Percentiles rank a stretch among this genome's conserved stretches.
Evolutionary conservation across 2,329 filamentous ascomycete genomes (phyloP).

Genomic region (Venturia effusa): DNA sequence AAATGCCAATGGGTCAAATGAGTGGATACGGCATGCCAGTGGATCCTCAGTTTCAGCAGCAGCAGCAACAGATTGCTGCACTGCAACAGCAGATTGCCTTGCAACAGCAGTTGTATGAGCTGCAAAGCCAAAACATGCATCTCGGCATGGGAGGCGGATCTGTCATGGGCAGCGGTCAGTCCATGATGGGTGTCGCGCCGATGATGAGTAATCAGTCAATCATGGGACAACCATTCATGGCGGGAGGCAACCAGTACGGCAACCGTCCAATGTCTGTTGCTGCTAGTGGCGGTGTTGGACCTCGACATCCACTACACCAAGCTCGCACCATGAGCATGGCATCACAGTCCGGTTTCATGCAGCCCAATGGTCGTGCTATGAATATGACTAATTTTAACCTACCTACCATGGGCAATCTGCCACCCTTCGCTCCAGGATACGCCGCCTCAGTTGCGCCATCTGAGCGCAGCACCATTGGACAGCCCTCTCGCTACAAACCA

Average conservation of each 20-base stretch:
- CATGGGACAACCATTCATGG: conserved; percentile 3
- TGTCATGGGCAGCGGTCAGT: conserved; percentile 3
- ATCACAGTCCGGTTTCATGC: neutral
- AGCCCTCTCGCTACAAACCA: conserved; percentile 82
- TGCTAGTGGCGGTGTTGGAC: neutral
- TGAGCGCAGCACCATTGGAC: conserved; percentile 85
- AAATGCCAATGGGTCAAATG: conserved; percentile 6
- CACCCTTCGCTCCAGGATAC: conserved; percentile 42
- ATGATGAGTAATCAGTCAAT: neutral
- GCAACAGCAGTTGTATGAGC: conserved; percentile 15
- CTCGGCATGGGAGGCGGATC: conserved; percentile 18
- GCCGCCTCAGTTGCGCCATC: conserved; percentile 88
- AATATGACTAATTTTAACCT: conserved; percentile 3
- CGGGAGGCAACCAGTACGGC: neutral
- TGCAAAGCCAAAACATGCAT: conserved; percentile 19
- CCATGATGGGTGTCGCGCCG: conserved; percentile 7
- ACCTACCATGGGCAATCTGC: neutral
- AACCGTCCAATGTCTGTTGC: conserved; percentile 9
- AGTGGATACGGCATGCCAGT: neutral
- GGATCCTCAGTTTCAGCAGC: conserved; percentile 3
- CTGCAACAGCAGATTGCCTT: conserved; percentile 8
- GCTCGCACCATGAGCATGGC: conserved; percentile 9
- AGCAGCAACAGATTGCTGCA: conserved; percentile 4
- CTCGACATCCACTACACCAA: neutral
- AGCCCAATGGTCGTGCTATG: conserved; percentile 10